phyloP scores from a whole-genome alignment of 768 basidiomycete species.

The Lentinula guzmanii region DNA sequence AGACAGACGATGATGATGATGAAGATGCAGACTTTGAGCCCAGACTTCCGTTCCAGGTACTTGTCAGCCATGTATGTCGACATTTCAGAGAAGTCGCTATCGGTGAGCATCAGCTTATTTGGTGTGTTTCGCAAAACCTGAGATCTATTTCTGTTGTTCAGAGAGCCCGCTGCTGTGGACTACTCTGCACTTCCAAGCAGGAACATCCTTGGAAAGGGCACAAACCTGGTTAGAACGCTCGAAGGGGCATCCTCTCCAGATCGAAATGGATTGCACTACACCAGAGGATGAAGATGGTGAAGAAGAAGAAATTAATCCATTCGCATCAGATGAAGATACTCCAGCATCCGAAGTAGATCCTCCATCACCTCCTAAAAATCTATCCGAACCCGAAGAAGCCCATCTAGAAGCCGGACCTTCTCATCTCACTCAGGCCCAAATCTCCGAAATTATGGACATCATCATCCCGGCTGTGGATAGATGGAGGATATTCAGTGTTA shows the following conservation, averaged over 20 bases:
- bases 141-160: background rate
- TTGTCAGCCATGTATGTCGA: conserved; percentile 34
- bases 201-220: conserved; percentile 17
- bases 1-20: conserved; percentile 15
- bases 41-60: conserved; percentile 27
- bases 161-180: conserved; percentile 33
- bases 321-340: conserved; percentile 2
- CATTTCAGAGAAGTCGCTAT: conserved; percentile 34
- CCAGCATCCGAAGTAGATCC: background rate
- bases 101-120: background rate
- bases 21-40: conserved; percentile 12
- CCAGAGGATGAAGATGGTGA: conserved; percentile 1
- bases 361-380: background rate
- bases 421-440: background rate
- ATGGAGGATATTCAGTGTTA: conserved; percentile 21
- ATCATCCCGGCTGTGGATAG: conserved; percentile 16
- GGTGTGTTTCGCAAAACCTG: too few relatives aligned
- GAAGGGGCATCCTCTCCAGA: conserved; percentile 18
- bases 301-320: conserved; percentile 19
- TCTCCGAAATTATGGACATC: conserved; percentile 13
- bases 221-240: conserved; percentile 25
- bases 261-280: conserved; percentile 15
- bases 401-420: background rate
- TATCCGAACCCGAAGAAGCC: background rate
- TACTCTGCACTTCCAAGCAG: conserved; percentile 25